Conservation (phyloP, 306 rosid genomes). For the Fragaria nilgerrensis region DNA sequence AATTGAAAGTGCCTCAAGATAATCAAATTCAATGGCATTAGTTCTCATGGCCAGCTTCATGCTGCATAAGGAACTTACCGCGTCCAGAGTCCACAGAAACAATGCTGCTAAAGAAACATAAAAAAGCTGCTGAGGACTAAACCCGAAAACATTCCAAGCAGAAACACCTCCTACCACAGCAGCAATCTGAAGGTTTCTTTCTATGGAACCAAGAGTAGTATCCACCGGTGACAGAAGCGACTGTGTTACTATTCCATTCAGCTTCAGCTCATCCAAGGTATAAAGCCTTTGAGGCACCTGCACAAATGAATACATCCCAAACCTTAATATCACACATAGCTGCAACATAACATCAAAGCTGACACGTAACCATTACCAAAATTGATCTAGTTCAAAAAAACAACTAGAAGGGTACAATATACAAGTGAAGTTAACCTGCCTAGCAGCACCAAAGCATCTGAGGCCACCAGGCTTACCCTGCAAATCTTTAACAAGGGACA, state of each 20-base stretch:
- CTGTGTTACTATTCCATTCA: conserved; percentile 70
- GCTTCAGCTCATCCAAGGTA: conserved; percentile 86
- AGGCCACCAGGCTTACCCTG: conserved; percentile 75
- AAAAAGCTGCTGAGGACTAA: conserved; percentile 56
- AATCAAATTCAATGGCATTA: not conserved
- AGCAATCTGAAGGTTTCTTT: conserved; percentile 71
- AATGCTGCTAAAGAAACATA: conserved; percentile 59
- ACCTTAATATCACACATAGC: not conserved
- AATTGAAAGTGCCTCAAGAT: not conserved
- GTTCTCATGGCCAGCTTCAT: no score
- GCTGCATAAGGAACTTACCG: conserved; percentile 35
- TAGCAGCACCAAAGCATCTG: conserved; percentile 76
- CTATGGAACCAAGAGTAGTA: conserved; percentile 77
- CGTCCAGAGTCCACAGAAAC: conserved; percentile 76
- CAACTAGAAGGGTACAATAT: not conserved
- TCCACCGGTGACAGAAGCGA: conserved; percentile 86
- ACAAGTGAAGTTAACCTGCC: conserved; percentile 48
- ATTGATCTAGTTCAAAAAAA: not conserved
- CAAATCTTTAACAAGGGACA: conserved; percentile 56
- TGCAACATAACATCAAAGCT: not conserved
- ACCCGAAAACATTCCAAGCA: conserved; percentile 57
- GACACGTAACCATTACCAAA: not conserved
- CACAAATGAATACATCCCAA: conserved; percentile 12
- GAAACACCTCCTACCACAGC: conserved; percentile 60
- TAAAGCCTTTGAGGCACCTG: conserved; percentile 95